These are phyloP conservation scores for Teunomyces kruisii DNA, from an alignment of 805 yeast genomes.

Conservation along the genomic window DNA sequence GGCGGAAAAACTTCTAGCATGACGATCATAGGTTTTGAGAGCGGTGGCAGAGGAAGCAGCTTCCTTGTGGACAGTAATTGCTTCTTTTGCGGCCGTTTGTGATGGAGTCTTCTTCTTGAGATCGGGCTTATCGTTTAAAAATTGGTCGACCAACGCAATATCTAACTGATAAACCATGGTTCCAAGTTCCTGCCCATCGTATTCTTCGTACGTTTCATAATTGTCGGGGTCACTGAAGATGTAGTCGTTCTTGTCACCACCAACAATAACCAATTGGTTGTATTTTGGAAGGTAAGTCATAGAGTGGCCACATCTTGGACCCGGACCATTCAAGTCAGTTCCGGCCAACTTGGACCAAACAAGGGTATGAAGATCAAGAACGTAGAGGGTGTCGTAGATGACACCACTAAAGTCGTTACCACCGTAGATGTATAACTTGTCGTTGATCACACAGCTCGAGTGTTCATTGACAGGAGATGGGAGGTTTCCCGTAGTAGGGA, in stretches of 20 bases:
- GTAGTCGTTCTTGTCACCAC: constrained; percentile 83
- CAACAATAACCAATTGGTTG: constrained; percentile 79
- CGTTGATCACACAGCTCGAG: constrained; percentile 75
- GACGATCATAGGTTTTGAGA: constrained; percentile 20
- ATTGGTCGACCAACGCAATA: constrained; percentile 38
- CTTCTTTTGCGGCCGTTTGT: constrained; percentile 1
- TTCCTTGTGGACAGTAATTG: not conserved
- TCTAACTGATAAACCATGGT: constrained; percentile 67
- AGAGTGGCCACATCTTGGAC: constrained; percentile 90
- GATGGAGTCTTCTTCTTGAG: not conserved
- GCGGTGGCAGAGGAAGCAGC: constrained; percentile 6
- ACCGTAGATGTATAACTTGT: constrained; percentile 81
- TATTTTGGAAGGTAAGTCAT: constrained; percentile 66
- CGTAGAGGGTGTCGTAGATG: constrained; percentile 62
- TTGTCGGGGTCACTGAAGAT: constrained; percentile 48
- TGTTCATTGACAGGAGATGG: constrained; percentile 94
- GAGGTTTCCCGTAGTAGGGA: constrained; percentile 64
- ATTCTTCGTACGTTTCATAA: constrained; percentile 52
- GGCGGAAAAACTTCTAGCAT: constrained; percentile 37
- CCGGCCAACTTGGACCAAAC: constrained; percentile 64
- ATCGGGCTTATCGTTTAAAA: constrained; percentile 7
- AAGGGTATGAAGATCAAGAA: constrained; percentile 70
- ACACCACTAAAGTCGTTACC: constrained; percentile 79
- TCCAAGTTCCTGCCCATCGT: constrained; percentile 49
- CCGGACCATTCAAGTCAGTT: constrained; percentile 56